Conservation (phyloP, 2,329 filamentous ascomycete genomes). For the Microdochium trichocladiopsis region DNA sequence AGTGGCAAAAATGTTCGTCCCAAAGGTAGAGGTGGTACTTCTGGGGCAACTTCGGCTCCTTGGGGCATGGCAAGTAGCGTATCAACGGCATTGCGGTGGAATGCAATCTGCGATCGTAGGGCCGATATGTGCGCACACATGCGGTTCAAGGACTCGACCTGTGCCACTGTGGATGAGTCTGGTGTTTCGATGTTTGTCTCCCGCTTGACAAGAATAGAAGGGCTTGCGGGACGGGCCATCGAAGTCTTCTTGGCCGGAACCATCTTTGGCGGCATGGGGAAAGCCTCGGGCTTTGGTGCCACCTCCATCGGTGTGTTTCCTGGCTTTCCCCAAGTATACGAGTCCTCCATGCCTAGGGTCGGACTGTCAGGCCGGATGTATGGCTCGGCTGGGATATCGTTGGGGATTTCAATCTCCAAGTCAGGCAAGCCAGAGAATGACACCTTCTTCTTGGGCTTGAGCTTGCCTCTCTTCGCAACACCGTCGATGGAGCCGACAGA, state of each 20-base stretch:
- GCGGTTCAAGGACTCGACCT: slow-evolving; percentile 37
- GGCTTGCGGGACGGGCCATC: not conserved
- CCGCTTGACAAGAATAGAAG: not conserved
- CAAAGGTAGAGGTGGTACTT: not conserved
- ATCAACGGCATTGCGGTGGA: slow-evolving; percentile 40
- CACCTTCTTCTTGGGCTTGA: slow-evolving; percentile 31
- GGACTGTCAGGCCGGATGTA: slow-evolving; percentile 52
- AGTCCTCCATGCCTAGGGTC: slow-evolving; percentile 47
- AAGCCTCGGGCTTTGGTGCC: not conserved
- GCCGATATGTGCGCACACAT: slow-evolving; percentile 39
- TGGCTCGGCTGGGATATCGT: slow-evolving; percentile 29
- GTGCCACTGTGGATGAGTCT: slow-evolving; percentile 2
- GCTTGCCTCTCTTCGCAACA: slow-evolving; percentile 7
- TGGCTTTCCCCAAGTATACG: not conserved
- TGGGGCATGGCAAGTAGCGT: slow-evolving; percentile 22
- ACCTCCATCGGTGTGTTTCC: not conserved
- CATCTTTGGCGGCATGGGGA: not conserved
- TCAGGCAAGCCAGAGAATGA: slow-evolving; percentile 29
- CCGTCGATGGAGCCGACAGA: slow-evolving; percentile 32
- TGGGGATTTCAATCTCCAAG: slow-evolving; percentile 15
- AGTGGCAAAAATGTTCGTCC: not conserved
- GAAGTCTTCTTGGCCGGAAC: not conserved
- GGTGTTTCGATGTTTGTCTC: not conserved
- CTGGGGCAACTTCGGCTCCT: slow-evolving; percentile 4
- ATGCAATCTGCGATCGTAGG: slow-evolving; percentile 39